These are phyloP conservation scores for Zanthoxylum bungeanum DNA, from an alignment of 345 rosid species.

Conservation along the genomic window DNA sequence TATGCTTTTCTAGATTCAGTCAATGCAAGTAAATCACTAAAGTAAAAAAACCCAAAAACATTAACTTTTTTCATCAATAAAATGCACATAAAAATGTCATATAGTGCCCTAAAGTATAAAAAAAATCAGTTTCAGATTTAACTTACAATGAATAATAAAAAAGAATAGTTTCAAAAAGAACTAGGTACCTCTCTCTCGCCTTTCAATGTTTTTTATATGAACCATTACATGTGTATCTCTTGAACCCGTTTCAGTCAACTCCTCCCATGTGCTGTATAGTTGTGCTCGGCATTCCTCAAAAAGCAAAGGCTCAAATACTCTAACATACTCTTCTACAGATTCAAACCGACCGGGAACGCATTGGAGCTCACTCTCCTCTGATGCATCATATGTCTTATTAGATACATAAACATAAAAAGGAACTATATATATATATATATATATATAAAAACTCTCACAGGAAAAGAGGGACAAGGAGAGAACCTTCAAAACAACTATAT, in stretches of 20 bases:
- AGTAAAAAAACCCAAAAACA: background rate
- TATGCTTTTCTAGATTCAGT: background rate
- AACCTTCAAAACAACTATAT: background rate
- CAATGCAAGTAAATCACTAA: background rate
- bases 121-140: background rate
- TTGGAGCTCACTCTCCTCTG: conserved; percentile 90
- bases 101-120: background rate
- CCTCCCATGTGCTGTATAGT: conserved; percentile 95
- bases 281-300: conserved; percentile 99
- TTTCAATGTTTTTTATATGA: conserved; percentile 73
- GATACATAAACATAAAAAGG: conserved; percentile 1
- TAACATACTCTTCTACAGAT: conserved; percentile 81
- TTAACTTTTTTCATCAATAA: background rate
- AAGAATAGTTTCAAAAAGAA: background rate
- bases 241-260: conserved; percentile 59
- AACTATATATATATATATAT: conserved; percentile 5
- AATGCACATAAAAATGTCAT: background rate
- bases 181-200: conserved; percentile 92
- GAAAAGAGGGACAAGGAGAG: background rate
- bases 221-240: conserved; percentile 65
- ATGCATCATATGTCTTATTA: conserved; percentile 19
- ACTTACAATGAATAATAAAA: background rate
- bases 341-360: conserved; percentile 92
- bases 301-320: conserved; percentile 97
- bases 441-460: background rate